Evolutionary conservation across 2,329 filamentous ascomycete genomes (phyloP), one percentile per base, ranked within the genome.

Genomic region (Orbilia ellipsospora): DNA sequence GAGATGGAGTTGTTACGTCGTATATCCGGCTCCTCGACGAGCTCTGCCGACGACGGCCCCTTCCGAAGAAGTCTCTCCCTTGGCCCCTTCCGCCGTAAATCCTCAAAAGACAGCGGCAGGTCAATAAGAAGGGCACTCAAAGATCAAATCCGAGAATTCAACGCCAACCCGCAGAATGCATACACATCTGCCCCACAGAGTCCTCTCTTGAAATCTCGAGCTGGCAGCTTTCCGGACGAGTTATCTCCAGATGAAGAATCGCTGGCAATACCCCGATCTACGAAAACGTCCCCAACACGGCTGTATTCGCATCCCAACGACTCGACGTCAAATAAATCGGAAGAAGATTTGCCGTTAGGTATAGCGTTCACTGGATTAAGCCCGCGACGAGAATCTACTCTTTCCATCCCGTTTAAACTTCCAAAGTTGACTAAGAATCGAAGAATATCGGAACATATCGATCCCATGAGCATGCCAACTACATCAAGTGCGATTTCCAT

Each of bases 1-100:
- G n/a, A n/a, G 15, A 60, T 74, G 69, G 69, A 74, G n/a, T 28
- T 74, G 4, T 44, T 74, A 56, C 64, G 69, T n/a, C 69, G 69
- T 44, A 74, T 74, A 62, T 74, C 69, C 18, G 69, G 69, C 31
- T 74, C 69, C 16, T 74, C 69, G 4, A 63, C 69, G 15, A 63
- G 63, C 16, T 74, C 69, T 51, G 10, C 62, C 8, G 69, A 67
- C 40, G 69, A 74, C 10, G 57, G 44, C 2, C 62, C 69, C 1
- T 67, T 67, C 48, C 48, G 63, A 44, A 15, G 69, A n/a, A 63
- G 69, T 10, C 15, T 67, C 8, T 74, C 69, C 23, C 63, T 74
- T 15, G 57, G 62, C 3, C 55, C 62, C 16, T 60, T 74, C 42
- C 69, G 69, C 26, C 62, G 69, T 10, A 74, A 67, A 59, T 74